phyloP scores from a whole-genome alignment of 2,329 filamentous ascomycete species.

The Akanthomyces muscarius region DNA sequence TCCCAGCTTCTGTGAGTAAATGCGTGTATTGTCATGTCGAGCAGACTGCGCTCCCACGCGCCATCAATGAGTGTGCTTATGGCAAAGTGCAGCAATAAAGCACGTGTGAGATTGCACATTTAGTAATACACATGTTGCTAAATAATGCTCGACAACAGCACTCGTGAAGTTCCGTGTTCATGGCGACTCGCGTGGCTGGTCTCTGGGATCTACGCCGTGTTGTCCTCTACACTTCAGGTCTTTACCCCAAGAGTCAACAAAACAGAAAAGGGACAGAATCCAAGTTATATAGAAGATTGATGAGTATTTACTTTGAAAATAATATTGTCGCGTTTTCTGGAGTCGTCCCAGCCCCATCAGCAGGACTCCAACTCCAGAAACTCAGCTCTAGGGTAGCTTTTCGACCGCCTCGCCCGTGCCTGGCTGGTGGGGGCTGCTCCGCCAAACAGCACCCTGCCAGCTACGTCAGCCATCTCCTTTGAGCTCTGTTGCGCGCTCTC shows the following conservation, averaged over 20 bases:
- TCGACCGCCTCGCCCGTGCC: background rate
- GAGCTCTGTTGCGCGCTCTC: slow-evolving; percentile 5
- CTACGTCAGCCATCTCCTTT: slow-evolving; percentile 15
- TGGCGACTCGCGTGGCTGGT: no score
- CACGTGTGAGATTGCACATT: no score
- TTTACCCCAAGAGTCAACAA: no score
- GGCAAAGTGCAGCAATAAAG: background rate
- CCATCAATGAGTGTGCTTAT: background rate
- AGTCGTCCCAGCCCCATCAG: no score
- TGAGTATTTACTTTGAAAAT: no score
- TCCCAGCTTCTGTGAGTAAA: background rate
- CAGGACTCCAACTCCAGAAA: background rate
- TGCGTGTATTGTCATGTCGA: background rate
- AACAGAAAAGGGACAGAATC: no score
- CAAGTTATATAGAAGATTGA: no score
- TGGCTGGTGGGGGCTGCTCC: slow-evolving; percentile 9
- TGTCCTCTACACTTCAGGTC: no score
- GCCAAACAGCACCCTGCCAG: slow-evolving; percentile 1
- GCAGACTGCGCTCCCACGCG: background rate
- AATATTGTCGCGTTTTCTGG: background rate
- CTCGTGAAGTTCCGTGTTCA: no score
- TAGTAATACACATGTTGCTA: background rate
- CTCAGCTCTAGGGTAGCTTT: background rate
- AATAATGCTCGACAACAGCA: background rate
- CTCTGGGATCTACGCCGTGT: no score